Base-by-base conservation (phyloP, 768 basidiomycete species). In the Pleurotus salmoneostramineus region DNA sequence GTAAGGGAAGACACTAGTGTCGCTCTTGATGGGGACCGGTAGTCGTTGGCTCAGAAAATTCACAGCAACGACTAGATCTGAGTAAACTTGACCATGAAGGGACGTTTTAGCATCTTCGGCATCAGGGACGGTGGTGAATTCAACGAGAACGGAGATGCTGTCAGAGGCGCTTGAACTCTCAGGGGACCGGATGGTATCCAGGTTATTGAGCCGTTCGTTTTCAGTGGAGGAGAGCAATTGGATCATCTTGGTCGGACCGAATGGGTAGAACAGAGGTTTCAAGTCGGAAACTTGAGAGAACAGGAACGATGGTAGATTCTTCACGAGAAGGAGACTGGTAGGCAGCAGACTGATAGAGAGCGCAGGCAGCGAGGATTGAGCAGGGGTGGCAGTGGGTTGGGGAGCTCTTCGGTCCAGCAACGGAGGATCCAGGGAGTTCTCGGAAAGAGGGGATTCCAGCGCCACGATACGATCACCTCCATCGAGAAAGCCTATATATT, bases 391-490 rank as follows among this genome's bases (percentile, higher is more conserved):
- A 67, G 62, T 21, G 65, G 63, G 54, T 68, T 72, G 34, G 64
- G 21, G 21, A 27, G 21, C 21, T 27, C 21, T 3, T 27, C 21
- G 21, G 21, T 27, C 21, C 21, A 27, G 21, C 21, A 27, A 27
- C 21, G 21, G 21, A 27, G 21, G 57, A 14, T 66, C 60, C 33
- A 47, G 58, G 58, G 46, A 57, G 59, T 49, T 65, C 62, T 47
- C 61, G 62, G 56, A 65, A 68, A 44, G 66, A 66, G 49, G 81
- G 78, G 77, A 65, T 36, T 87, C 78, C 27, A 89, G 74, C 40
- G 84, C 75, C 68, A 88, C 75, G 5, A 83, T 76, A 46, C 92
- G 87, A 72, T 92, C 91, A 11, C 87, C 90, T 15, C 90, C 89
- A 65, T 93, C 90, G 59, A 92, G 74, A 64, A 91, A 91, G 17